Evolutionary conservation across 1,284 basidiomycete genomes (phyloP).

Genomic region (Sphaerobolus stellatus): DNA sequence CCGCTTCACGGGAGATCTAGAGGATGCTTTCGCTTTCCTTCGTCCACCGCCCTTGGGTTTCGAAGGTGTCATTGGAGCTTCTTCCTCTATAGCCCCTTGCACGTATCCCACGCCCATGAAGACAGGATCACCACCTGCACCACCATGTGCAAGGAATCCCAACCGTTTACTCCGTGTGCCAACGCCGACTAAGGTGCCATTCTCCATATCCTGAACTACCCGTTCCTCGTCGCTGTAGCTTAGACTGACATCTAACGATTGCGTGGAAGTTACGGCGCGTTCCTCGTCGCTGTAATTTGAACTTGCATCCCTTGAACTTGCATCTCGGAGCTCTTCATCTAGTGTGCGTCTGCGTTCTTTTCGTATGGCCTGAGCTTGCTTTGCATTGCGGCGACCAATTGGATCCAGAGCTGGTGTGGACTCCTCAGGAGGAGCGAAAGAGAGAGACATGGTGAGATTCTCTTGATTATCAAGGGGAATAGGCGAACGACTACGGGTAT

Average conservation of each 20-base stretch:
- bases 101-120: too few species aligned
- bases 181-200: conserved; percentile 48
- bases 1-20: too few species aligned
- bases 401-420: conserved; percentile 10
- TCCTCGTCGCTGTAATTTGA: conserved; percentile 30
- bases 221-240: conserved; percentile 22
- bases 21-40: too few species aligned
- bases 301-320: conserved; percentile 43
- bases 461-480: conserved; percentile 18
- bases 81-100: too few species aligned
- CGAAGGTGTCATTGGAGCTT: too few species aligned
- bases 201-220: conserved; percentile 34
- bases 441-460: conserved; percentile 23
- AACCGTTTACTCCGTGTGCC: conserved; percentile 51
- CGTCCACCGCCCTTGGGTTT: too few species aligned
- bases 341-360: conserved; percentile 49
- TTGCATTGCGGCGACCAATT: neutral
- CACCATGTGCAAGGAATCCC: conserved; percentile 72
- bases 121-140: conserved; percentile 64
- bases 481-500: conserved; percentile 13
- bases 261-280: conserved; percentile 29
- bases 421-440: conserved; percentile 12
- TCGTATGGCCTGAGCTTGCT: conserved; percentile 19
- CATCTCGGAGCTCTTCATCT: conserved; percentile 61
- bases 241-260: conserved; percentile 5